Percentiles rank a stretch among this genome's conserved stretches.
Conservation (phyloP, 148 eudicot species). For the Fallopia convolvulus region DNA sequence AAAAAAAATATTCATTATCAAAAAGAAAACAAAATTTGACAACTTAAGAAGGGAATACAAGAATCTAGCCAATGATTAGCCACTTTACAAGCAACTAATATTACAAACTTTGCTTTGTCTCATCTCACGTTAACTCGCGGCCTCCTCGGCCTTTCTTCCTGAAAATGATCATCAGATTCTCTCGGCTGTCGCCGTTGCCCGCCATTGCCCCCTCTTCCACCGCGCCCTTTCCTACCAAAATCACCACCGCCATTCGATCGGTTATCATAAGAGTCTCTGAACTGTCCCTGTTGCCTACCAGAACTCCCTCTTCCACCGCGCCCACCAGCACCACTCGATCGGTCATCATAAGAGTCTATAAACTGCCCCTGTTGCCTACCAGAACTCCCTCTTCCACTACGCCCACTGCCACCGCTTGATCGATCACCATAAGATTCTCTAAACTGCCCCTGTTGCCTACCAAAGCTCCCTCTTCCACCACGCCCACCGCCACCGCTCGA, state of each 20-base stretch:
- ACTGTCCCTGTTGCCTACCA: not conserved
- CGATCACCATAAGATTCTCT: not conserved
- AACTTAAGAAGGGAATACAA: not conserved
- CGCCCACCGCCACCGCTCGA: not conserved
- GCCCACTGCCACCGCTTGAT: not conserved
- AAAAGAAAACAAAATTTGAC: not conserved
- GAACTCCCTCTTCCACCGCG: conserved; percentile 15
- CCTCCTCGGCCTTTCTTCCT: conserved; percentile 36
- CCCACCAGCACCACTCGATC: not conserved
- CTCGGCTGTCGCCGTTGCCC: not conserved
- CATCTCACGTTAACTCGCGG: conserved; percentile 48
- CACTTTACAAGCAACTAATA: not conserved
- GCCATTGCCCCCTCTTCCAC: not conserved
- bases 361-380: conserved; percentile 27
- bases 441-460: not conserved
- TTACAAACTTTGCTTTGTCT: conserved; percentile 9
- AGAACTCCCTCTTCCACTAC: conserved; percentile 21
- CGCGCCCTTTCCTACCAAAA: not conserved
- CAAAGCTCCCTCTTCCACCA: conserved; percentile 15
- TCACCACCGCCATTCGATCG: not conserved
- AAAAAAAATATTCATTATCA: too few species aligned
- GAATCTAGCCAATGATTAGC: not conserved
- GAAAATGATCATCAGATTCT: conserved; percentile 5
- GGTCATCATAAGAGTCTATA: conserved; percentile 14
- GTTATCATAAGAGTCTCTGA: not conserved